phyloP scores from a whole-genome alignment of 1,284 basidiomycete genomes.

The Nidula niveotomentosa region DNA sequence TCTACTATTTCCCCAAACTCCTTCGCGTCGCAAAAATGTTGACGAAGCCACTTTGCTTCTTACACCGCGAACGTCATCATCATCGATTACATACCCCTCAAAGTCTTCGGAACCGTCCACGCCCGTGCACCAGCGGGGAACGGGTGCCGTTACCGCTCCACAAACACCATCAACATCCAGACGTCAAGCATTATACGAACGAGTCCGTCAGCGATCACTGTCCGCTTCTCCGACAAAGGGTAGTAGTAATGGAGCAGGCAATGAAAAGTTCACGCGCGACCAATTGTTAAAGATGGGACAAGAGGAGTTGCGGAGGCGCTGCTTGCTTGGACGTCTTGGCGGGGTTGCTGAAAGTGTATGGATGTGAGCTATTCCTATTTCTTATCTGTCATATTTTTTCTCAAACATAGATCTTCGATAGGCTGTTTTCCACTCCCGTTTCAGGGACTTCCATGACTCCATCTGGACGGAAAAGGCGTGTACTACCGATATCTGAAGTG shows the following conservation, averaged over 20 bases:
- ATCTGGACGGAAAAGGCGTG: constrained; percentile 62
- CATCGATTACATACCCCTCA: constrained; percentile 29
- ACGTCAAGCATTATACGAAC: constrained; percentile 75
- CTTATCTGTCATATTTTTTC: constrained; percentile 2
- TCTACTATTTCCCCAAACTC: constrained; percentile 53
- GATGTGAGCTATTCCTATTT: constrained; percentile 54
- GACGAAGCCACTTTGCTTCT: constrained; percentile 27
- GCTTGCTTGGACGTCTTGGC: constrained; percentile 71
- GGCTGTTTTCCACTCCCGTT: constrained; percentile 64
- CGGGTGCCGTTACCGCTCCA: constrained; percentile 52
- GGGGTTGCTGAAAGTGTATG: constrained; percentile 83
- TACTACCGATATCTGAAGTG: constrained; percentile 65
- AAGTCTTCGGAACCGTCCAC: constrained; percentile 54
- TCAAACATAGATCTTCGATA: constrained; percentile 20
- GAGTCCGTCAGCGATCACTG: constrained; percentile 68
- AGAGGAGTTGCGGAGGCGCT: constrained; percentile 72
- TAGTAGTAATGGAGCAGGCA: constrained; percentile 34
- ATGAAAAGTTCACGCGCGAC: constrained; percentile 54
- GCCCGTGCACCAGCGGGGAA: constrained; percentile 60
- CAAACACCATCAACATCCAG: constrained; percentile 72
- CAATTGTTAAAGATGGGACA: constrained; percentile 70
- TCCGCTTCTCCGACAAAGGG: constrained; percentile 65
- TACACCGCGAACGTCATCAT: constrained; percentile 52
- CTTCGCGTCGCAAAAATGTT: constrained; percentile 38
- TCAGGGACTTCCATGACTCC: constrained; percentile 46